Evolutionary conservation across 2,329 filamentous ascomycete genomes (phyloP), one percentile per base, ranked within the genome.

Genomic region (Calonectria henricotiae): DNA sequence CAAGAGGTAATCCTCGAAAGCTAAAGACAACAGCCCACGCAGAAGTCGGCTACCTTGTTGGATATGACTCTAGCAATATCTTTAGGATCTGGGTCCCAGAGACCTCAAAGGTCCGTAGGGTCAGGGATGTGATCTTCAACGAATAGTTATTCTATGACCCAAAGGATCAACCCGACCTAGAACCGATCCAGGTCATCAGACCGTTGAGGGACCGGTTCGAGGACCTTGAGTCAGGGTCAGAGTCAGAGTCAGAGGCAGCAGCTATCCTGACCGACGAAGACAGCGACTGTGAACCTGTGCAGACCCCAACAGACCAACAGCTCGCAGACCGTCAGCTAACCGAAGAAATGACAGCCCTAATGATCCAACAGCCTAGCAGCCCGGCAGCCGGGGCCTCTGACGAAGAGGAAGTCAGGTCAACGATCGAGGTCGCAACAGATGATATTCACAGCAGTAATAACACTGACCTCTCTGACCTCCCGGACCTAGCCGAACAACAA

Each of bases 21-120:
- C 60, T 61, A 2, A 70, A 70, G 60, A 66, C 23, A 15, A 30
- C 8, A 43, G 39, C 44, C 25, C 13, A 70, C 20, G n/a, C 25
- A 25, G 12, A 70, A 58, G 43, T 65, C 23, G 23, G 63, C 15
- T 70, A 70, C 47, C 49, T 70, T 8, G 25, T 70, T 60, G 23
- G 41, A 55, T 70, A 70, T 39, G 9, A 67, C 3, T 70, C 58
- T n/a, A 67, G 20, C 23, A 70, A 70, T 30, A 70, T 70, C 30
- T 70, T 60, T 47, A 62, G 30, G 32, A 62, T 69, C 23, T 69
- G n/a, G 37, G 51, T 69, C 32, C 37, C 15, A 3, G 11, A 23
- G 12, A 6, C 12, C n/a, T 20, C 3, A 13, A n/a, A 70, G 15
- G 58, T 70, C 32, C 2, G 15, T 27, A 44, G 55, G 30, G 41